These are phyloP conservation scores for Clohesyomyces aquaticus DNA, from an alignment of 495 filamentous ascomycete genomes.

Conservation along the genomic window DNA sequence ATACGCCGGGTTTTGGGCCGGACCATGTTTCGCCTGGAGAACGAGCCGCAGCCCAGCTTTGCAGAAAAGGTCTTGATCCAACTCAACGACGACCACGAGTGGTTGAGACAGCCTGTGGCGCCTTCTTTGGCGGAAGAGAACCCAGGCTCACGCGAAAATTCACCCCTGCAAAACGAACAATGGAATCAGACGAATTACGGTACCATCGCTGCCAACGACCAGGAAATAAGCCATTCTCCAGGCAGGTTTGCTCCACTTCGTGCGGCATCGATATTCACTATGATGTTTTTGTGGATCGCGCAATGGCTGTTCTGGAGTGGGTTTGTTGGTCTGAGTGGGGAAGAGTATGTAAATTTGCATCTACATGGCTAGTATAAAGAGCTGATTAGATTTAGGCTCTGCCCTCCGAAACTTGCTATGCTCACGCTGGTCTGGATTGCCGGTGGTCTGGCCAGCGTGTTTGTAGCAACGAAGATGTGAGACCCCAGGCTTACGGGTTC, in stretches of 20 bases:
- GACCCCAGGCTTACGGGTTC: too few relatives aligned
- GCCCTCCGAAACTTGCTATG: neutral
- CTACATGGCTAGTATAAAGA: neutral
- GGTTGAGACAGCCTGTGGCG: neutral
- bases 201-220: neutral
- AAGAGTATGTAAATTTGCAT: neutral
- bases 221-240: neutral
- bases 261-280: neutral
- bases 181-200: neutral
- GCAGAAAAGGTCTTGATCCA: neutral
- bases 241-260: neutral
- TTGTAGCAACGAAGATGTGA: too few relatives aligned
- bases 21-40: neutral
- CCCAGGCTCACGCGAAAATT: neutral
- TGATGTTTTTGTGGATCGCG: neutral
- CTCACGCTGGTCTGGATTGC: neutral
- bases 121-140: neutral
- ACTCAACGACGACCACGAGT: neutral
- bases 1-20: neutral
- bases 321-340: neutral
- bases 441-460: too few relatives aligned
- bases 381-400: neutral
- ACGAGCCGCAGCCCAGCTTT: neutral
- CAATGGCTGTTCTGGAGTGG: slow-evolving; percentile 1
- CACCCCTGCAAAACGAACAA: neutral